Evolutionary conservation across 1,139 yeast genomes (phyloP).

Genomic region (Diutina sp.): DNA sequence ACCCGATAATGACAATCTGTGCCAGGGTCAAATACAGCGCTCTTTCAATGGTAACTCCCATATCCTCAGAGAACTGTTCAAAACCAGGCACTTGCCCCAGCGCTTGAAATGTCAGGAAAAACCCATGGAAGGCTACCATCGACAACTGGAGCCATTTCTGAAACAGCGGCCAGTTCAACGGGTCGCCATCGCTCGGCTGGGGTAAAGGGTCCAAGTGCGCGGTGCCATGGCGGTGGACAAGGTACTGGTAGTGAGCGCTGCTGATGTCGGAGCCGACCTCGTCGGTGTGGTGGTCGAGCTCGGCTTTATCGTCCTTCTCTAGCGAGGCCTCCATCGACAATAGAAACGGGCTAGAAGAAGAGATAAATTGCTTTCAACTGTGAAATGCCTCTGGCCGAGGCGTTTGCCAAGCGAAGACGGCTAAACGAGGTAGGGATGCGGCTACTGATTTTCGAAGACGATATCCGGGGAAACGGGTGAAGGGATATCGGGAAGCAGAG

Average conservation of each 20-base stretch:
- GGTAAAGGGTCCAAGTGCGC: neutral
- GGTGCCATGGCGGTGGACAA: neutral
- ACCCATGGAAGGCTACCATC: constrained; percentile 2
- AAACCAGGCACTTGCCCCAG: neutral
- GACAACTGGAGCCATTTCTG: neutral
- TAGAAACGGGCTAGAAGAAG: too few relatives aligned
- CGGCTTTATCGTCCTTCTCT: neutral
- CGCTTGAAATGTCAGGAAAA: neutral
- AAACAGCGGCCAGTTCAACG: neutral
- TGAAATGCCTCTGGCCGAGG: too few relatives aligned
- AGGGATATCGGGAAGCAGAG: too few relatives aligned
- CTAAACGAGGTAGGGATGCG: too few relatives aligned
- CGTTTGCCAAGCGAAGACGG: too few relatives aligned
- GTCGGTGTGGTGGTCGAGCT: neutral
- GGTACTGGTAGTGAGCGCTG: neutral
- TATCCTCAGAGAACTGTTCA: neutral
- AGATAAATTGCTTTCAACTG: too few relatives aligned
- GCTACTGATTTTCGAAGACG: too few relatives aligned
- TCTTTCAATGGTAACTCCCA: neutral
- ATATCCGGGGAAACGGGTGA: too few relatives aligned
- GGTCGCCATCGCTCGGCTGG: neutral
- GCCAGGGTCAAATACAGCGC: constrained; percentile 2
- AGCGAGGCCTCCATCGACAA: neutral
- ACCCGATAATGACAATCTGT: neutral
- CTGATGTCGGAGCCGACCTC: neutral